A percentile compares a stretch with the other conserved stretches of the same genome.
Conservation (phyloP, 176 grass and related monocot genomes). For the Oryza rufipogon region DNA sequence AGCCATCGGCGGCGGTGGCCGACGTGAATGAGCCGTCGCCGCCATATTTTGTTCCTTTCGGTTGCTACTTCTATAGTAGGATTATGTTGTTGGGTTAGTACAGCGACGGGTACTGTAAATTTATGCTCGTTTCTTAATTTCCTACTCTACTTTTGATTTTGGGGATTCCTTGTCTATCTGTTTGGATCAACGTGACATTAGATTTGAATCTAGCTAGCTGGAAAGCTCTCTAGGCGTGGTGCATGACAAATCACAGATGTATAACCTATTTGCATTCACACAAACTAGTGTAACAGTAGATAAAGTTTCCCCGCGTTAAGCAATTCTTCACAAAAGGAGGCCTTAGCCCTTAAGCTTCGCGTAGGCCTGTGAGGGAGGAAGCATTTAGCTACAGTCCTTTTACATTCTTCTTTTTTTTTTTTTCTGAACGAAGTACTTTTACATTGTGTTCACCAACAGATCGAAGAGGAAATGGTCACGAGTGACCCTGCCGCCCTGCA, state of each 20-base stretch:
- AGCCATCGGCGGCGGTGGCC: neutral
- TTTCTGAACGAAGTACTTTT: no score
- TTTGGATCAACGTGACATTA: neutral
- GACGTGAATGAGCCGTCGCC: slow-evolving; percentile 12
- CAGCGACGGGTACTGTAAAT: neutral
- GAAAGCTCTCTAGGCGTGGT: neutral
- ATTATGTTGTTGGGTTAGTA: neutral
- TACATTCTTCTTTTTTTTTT: no score
- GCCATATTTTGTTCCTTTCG: neutral
- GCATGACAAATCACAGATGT: neutral
- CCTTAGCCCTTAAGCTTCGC: neutral
- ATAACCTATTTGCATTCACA: neutral
- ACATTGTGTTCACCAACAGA: neutral
- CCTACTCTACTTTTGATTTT: neutral
- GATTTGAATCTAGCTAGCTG: neutral
- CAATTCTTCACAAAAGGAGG: neutral
- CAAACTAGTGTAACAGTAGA: neutral
- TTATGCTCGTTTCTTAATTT: neutral
- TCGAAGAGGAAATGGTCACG: neutral
- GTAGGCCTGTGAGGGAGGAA: no score
- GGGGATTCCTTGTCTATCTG: neutral
- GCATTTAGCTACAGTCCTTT: no score
- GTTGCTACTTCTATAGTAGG: neutral
- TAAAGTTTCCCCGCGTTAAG: no score
- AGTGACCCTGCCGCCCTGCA: neutral